phyloP scores from a whole-genome alignment of 495 filamentous ascomycete species.

The Lasiosphaeria miniovina region DNA sequence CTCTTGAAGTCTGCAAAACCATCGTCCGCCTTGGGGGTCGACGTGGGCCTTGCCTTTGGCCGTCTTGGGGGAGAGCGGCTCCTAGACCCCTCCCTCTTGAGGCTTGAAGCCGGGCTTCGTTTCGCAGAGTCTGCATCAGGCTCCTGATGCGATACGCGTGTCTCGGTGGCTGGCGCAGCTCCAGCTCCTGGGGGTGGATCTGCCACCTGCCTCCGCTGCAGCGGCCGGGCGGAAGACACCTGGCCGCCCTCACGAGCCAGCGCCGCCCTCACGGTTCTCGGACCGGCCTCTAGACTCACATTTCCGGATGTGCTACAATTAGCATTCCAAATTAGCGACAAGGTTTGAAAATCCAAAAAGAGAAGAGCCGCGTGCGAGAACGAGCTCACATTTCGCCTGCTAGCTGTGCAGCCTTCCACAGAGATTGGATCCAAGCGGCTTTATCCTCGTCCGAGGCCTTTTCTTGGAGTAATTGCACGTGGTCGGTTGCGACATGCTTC shows the following conservation, averaged over 20 bases:
- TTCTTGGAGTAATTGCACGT: slow-evolving; percentile 3
- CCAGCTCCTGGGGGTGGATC: background rate
- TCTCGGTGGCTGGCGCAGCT: background rate
- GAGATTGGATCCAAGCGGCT: background rate
- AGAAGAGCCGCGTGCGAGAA: background rate
- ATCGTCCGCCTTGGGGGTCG: slow-evolving; percentile 11
- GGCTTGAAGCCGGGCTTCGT: slow-evolving; percentile 15
- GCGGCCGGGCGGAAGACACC: background rate
- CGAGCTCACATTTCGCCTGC: slow-evolving; percentile 1
- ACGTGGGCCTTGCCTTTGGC: slow-evolving; percentile 14
- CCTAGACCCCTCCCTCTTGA: slow-evolving; percentile 20
- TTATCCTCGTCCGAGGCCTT: slow-evolving; percentile 13
- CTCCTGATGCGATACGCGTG: background rate
- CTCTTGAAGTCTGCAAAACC: slow-evolving; percentile 31
- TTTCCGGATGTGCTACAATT: background rate
- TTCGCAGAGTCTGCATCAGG: background rate
- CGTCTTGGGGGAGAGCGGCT: slow-evolving; percentile 22
- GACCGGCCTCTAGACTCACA: too few relatives aligned
- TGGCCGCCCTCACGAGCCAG: too few relatives aligned
- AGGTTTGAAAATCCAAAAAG: background rate
- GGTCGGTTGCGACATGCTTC: slow-evolving; percentile 2
- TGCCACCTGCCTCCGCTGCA: background rate
- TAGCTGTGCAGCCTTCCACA: slow-evolving; percentile 2
- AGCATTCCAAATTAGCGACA: slow-evolving; percentile 2
- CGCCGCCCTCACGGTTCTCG: too few relatives aligned